Conservation (phyloP, 768 basidiomycete species). For the Lentinula sp. region DNA sequence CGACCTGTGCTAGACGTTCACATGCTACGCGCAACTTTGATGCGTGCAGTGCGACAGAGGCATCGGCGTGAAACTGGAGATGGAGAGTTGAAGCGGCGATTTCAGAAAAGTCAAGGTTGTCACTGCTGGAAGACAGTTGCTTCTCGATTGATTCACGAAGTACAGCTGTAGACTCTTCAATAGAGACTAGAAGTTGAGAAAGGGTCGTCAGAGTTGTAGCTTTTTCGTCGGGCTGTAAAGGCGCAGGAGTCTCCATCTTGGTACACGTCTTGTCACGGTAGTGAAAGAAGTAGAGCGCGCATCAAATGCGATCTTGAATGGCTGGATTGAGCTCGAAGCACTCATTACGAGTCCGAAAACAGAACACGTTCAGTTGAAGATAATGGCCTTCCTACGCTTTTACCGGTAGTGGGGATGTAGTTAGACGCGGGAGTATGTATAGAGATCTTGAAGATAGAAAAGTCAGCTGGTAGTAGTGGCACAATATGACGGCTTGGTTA, state of each 20-base stretch:
- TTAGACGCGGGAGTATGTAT: too few species aligned
- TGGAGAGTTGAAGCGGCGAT: neutral
- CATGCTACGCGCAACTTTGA: neutral
- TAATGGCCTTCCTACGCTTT: too few species aligned
- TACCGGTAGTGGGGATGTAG: too few species aligned
- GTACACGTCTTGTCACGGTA: neutral
- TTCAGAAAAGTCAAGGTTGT: neutral
- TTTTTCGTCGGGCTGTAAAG: neutral
- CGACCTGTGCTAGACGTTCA: slow-evolving; percentile 5
- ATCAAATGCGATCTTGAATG: neutral
- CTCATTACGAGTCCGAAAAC: too few species aligned
- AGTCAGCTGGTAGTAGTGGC: too few species aligned
- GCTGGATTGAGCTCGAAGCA: too few species aligned
- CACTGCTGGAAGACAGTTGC: neutral
- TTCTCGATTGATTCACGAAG: slow-evolving; percentile 1
- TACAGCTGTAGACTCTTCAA: slow-evolving; percentile 3
- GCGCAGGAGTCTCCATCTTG: too few species aligned
- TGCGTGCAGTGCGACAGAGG: neutral
- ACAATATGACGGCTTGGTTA: too few species aligned
- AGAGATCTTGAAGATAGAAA: too few species aligned
- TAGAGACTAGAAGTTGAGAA: slow-evolving; percentile 2
- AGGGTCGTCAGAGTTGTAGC: neutral
- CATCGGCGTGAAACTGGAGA: slow-evolving; percentile 1
- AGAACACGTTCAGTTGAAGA: too few species aligned
- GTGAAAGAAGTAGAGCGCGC: neutral